These are phyloP conservation scores for Russula vinacea DNA, from an alignment of 768 basidiomycete species.

Conservation along the genomic window DNA sequence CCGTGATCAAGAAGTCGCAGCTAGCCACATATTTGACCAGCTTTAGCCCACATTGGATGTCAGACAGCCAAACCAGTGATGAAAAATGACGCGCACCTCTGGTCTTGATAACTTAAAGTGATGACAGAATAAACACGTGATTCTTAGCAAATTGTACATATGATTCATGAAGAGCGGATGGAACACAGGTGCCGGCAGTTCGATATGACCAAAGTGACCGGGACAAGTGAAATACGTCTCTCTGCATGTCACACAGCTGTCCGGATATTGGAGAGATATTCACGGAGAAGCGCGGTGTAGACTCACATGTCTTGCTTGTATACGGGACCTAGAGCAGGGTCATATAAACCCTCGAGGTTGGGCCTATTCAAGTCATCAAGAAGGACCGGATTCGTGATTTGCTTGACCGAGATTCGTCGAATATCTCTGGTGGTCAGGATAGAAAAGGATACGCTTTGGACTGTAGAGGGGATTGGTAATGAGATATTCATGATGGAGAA, in stretches of 20 bases:
- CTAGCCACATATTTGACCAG: conserved; percentile 76
- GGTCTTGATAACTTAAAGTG: conserved; percentile 75
- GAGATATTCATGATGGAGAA: conserved; percentile 70
- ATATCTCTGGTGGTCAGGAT: conserved; percentile 87
- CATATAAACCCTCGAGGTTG: conserved; percentile 89
- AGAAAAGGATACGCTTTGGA: conserved; percentile 85
- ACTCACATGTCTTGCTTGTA: conserved; percentile 86
- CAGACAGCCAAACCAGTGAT: conserved; percentile 10
- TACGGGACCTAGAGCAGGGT: conserved; percentile 90
- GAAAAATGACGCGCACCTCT: conserved; percentile 48
- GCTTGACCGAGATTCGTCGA: conserved; percentile 93
- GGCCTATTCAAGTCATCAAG: conserved; percentile 93
- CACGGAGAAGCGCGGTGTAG: conserved; percentile 9
- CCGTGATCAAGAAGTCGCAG: conserved; percentile 87
- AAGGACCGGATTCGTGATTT: conserved; percentile 88
- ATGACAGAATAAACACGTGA: conserved; percentile 92
- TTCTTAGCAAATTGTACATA: conserved; percentile 81
- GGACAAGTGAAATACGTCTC: conserved; percentile 94
- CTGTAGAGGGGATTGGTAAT: conserved; percentile 79
- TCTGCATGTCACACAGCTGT: conserved; percentile 89
- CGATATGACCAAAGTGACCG: conserved; percentile 97
- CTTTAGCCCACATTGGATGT: conserved; percentile 40
- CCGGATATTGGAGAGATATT: conserved; percentile 23
- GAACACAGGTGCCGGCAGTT: conserved; percentile 91
- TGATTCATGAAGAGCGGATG: conserved; percentile 95